Evolutionary conservation across 495 filamentous ascomycete genomes (phyloP).

Genomic region (Aspergillus saccharolyticus): DNA sequence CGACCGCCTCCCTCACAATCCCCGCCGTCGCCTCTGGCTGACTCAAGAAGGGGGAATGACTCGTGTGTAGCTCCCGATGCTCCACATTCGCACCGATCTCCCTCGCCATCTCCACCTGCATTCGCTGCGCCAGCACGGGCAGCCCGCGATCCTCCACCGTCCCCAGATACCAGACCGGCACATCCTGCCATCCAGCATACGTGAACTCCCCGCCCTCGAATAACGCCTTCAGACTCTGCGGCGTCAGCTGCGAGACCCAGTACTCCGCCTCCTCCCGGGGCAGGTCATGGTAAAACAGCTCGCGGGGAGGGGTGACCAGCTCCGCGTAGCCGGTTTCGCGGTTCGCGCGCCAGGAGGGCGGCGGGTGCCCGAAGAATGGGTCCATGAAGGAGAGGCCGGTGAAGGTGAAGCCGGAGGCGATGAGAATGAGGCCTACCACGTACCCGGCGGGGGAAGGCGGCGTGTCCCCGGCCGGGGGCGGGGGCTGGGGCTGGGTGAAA

Average conservation of each 20-base stretch:
- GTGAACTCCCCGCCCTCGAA: constrained; percentile 28
- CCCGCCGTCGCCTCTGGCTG: constrained; percentile 22
- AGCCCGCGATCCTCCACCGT: constrained; percentile 29
- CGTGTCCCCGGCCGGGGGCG: too few relatives aligned
- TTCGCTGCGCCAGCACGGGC: constrained; percentile 31
- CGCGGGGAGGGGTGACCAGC: constrained; percentile 22
- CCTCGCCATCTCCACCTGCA: constrained; percentile 26
- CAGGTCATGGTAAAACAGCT: constrained; percentile 34
- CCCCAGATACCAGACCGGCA: constrained; percentile 29
- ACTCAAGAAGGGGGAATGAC: constrained; percentile 35
- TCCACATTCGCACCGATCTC: constrained; percentile 24
- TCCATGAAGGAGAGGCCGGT: constrained; percentile 27
- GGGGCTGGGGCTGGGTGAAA: constrained; percentile 23
- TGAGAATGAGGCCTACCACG: constrained; percentile 41
- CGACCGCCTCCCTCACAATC: constrained; percentile 25
- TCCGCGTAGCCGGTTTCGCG: constrained; percentile 24
- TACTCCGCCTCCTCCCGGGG: constrained; percentile 19
- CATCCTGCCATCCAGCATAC: constrained; percentile 31
- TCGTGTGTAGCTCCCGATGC: constrained; percentile 28
- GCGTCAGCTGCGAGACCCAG: constrained; percentile 25
- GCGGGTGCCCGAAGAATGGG: constrained; percentile 26
- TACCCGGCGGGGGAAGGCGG: constrained; percentile 25
- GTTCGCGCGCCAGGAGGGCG: constrained; percentile 23
- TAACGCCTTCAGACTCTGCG: constrained; percentile 28
- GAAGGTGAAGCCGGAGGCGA: constrained; percentile 30